Evolutionary conservation across 306 rosid genomes (phyloP).

Genomic region (Quercus wislizeni): DNA sequence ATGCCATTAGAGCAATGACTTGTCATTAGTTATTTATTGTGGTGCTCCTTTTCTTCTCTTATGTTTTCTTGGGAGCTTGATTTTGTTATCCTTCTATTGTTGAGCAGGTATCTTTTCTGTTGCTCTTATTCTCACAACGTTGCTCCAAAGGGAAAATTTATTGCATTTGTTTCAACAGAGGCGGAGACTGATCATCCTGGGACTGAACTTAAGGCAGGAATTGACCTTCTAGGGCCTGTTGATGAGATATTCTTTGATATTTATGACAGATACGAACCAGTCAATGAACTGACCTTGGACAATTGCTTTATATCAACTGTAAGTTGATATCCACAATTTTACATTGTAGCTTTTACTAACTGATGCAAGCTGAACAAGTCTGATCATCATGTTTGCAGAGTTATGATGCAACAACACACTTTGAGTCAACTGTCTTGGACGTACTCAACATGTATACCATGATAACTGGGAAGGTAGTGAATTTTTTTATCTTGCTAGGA

Average conservation of each 20-base stretch:
- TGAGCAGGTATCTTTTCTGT: conserved; percentile 89
- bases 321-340: conserved; percentile 24
- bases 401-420: conserved; percentile 95
- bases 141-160: conserved; percentile 92
- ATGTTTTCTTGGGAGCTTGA: not conserved
- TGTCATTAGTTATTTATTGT: not conserved
- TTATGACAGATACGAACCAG: conserved; percentile 88
- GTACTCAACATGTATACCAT: conserved; percentile 92
- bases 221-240: conserved; percentile 85
- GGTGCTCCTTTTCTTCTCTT: not conserved
- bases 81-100: not conserved
- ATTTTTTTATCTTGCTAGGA: conserved; percentile 12
- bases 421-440: conserved; percentile 87
- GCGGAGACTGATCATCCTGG: conserved; percentile 91
- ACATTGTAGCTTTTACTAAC: not conserved
- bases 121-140: conserved; percentile 96
- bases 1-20: not conserved
- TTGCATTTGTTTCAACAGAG: conserved; percentile 93
- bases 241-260: conserved; percentile 89
- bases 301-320: conserved; percentile 91
- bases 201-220: conserved; percentile 87
- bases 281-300: conserved; percentile 82
- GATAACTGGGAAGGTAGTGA: conserved; percentile 87
- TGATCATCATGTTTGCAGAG: conserved; percentile 55
- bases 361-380: not conserved